Conservation (phyloP, 768 basidiomycete genomes). For the Punctularia strigosozonata region DNA sequence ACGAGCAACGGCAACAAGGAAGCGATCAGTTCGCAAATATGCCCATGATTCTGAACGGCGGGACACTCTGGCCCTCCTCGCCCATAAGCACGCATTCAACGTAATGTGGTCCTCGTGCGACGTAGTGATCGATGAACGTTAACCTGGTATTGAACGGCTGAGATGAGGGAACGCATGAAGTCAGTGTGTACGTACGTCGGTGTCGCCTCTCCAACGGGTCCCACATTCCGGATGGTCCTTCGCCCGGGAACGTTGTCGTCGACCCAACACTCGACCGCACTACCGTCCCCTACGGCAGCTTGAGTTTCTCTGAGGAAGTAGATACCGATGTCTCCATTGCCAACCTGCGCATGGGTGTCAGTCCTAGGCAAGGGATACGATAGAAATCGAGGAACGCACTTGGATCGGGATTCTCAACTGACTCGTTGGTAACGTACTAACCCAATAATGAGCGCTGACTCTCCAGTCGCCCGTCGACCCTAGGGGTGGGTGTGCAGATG, state of each 20-base stretch:
- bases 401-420: conserved; percentile 74
- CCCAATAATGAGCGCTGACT: conserved; percentile 99
- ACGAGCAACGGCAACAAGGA: conserved; percentile 1
- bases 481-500: conserved; percentile 55
- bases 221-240: conserved; percentile 67
- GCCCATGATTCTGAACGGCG: conserved; percentile 84
- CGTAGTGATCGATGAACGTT: conserved; percentile 76
- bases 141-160: conserved; percentile 33
- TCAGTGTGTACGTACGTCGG: conserved; percentile 43
- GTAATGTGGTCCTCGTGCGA: conserved; percentile 82
- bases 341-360: too few species aligned
- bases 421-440: conserved; percentile 76
- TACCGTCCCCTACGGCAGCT: conserved; percentile 41
- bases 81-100: conserved; percentile 86
- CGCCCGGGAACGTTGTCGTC: conserved; percentile 87
- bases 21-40: conserved; percentile 61
- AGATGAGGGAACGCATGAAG: conserved; percentile 1
- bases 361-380: too few species aligned
- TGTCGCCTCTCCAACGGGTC: conserved; percentile 44
- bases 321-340: conserved; percentile 86
- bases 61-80: conserved; percentile 72
- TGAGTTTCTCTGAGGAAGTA: conserved; percentile 78
- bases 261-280: conserved; percentile 87
- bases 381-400: too few species aligned
- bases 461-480: conserved; percentile 32